Evolutionary conservation across 306 rosid genomes (phyloP).

Genomic region (Adenanthera pavonina): DNA sequence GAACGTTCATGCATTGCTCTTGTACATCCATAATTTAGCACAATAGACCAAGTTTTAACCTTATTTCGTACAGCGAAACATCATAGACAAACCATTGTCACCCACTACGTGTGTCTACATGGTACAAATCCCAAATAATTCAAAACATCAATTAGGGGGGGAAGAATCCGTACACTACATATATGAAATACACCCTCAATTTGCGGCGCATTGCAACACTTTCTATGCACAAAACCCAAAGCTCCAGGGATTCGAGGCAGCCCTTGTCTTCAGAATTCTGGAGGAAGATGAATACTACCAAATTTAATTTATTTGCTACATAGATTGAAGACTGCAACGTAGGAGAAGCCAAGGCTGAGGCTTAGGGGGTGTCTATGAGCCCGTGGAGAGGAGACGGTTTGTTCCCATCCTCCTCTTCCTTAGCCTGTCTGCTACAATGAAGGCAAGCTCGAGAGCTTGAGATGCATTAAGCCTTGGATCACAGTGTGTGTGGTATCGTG

Average conservation of each 20-base stretch:
- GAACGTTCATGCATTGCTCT: background rate
- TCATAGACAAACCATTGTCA: slow-evolving; percentile 3
- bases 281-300: slow-evolving; percentile 5
- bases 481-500: slow-evolving; percentile 82
- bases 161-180: background rate
- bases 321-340: background rate
- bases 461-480: slow-evolving; percentile 84
- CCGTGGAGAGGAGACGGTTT: slow-evolving; percentile 41
- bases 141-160: background rate
- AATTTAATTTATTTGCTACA: slow-evolving; percentile 30
- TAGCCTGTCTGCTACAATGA: slow-evolving; percentile 71
- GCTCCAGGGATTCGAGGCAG: background rate
- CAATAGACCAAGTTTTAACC: background rate
- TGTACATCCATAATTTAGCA: background rate
- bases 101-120: slow-evolving; percentile 2
- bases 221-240: background rate
- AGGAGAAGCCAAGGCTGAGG: background rate
- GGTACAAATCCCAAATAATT: slow-evolving; percentile 24
- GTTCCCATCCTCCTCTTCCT: slow-evolving; percentile 75
- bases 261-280: slow-evolving; percentile 7
- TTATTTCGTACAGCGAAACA: slow-evolving; percentile 3
- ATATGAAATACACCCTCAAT: background rate
- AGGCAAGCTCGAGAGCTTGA: slow-evolving; percentile 77
- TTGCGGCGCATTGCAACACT: slow-evolving; percentile 1
- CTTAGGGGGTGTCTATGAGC: slow-evolving; percentile 23